Evolutionary conservation across 805 yeast genomes (phyloP).

Genomic region (Metschnikowia corniflorae): DNA sequence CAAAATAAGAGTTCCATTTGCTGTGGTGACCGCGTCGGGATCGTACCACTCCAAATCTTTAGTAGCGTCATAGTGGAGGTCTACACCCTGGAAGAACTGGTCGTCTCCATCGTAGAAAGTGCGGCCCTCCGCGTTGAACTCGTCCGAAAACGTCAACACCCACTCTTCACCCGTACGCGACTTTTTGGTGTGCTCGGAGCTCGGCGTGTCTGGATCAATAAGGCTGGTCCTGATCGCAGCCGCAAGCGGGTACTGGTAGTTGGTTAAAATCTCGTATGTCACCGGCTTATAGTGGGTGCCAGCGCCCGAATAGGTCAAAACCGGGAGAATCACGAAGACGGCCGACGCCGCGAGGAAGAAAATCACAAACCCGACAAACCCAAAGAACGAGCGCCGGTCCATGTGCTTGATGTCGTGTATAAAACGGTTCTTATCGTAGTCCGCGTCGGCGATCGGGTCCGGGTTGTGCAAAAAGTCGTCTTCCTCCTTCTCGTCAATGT

Average conservation of each 20-base stretch:
- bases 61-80: slow-evolving; percentile 83
- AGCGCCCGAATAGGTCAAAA: slow-evolving; percentile 75
- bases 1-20: slow-evolving; percentile 63
- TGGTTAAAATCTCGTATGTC: slow-evolving; percentile 46
- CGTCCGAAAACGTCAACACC: slow-evolving; percentile 85
- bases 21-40: slow-evolving; percentile 84
- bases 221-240: slow-evolving; percentile 58
- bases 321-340: slow-evolving; percentile 77
- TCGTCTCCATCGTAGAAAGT: slow-evolving; percentile 89
- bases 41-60: slow-evolving; percentile 91
- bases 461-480: slow-evolving; percentile 96
- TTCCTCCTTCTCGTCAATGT: slow-evolving; percentile 87
- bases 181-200: slow-evolving; percentile 43
- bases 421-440: slow-evolving; percentile 69
- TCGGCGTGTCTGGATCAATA: slow-evolving; percentile 73
- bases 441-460: slow-evolving; percentile 89
- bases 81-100: slow-evolving; percentile 85
- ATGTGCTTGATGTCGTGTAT: slow-evolving; percentile 59
- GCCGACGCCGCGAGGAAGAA: slow-evolving; percentile 59
- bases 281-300: slow-evolving; percentile 27
- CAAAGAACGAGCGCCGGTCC: slow-evolving; percentile 61
- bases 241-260: slow-evolving; percentile 55
- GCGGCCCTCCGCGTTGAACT: slow-evolving; percentile 85
- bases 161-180: slow-evolving; percentile 40
- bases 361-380: slow-evolving; percentile 53